Conservation (phyloP, 2,329 filamentous ascomycete genomes). For the Exophiala bonariae region DNA sequence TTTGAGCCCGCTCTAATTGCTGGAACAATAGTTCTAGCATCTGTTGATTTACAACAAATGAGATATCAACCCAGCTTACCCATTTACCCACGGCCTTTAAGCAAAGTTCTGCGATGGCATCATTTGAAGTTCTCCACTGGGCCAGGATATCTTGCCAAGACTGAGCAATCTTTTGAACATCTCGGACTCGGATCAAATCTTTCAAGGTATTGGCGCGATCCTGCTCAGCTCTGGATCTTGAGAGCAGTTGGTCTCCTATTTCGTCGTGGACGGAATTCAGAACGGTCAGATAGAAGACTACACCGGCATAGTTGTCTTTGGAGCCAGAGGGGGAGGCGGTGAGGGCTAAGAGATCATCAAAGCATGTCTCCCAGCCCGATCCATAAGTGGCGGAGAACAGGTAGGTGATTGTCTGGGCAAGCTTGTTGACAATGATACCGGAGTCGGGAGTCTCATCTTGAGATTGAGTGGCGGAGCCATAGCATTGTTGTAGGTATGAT, state of each 20-base stretch:
- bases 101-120: conserved; percentile 79
- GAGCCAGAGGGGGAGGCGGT: conserved; percentile 63
- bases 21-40: conserved; percentile 85
- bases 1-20: conserved; percentile 73
- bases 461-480: conserved; percentile 52
- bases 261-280: conserved; percentile 92
- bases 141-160: conserved; percentile 91
- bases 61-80: conserved; percentile 99
- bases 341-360: conserved; percentile 83
- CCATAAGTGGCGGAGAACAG: conserved; percentile 87
- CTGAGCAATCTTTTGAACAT: conserved; percentile 81
- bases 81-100: conserved; percentile 92
- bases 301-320: conserved; percentile 71
- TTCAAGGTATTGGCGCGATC: conserved; percentile 89
- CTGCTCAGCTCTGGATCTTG: conserved; percentile 73
- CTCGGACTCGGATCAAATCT: conserved; percentile 80
- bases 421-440: conserved; percentile 85
- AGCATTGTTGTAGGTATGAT: conserved; percentile 75
- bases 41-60: conserved; percentile 82
- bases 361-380: conserved; percentile 82
- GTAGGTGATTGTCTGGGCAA: conserved; percentile 92
- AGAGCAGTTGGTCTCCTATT: conserved; percentile 88
- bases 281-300: conserved; percentile 84
- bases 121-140: conserved; percentile 70
- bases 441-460: conserved; percentile 64